Evolutionary conservation across 2,329 filamentous ascomycete species (phyloP), one percentile per base, ranked within the genome.

Genomic region (Bipolaris bicolor): DNA sequence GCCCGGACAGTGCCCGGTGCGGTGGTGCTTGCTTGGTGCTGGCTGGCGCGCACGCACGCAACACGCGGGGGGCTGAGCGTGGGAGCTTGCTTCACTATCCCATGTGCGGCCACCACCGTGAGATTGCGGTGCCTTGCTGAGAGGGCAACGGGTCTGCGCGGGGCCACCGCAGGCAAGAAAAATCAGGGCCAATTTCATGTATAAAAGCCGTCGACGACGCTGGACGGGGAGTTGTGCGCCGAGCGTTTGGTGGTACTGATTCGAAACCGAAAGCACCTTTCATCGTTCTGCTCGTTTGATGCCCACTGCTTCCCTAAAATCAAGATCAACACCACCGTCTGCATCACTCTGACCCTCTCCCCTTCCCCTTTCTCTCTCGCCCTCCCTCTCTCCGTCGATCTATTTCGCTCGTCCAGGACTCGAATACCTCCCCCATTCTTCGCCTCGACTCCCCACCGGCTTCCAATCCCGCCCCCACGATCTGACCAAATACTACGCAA

Each of bases 241-340:
- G 20, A 20, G 11, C 9, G 15, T 24, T 22, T 24, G 39, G 39
- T 41, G 39, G 39, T 24, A 41, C 24, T 61, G 56, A 61, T 61
- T 67, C 57, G 52, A 64, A 65, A 52, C 55, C 24, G 31, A 36
- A 47, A 34, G 45, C 31, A 13, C 41, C 24, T 44, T 51, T 41
- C 48, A 57, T 55, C 54, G 50, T 58, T 44, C 41, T 44, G 40
- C 24, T 52, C 55, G 24, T 46, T 26, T 33, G 52, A 33, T 43
- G 37, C 18, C 49, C 37, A 40, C 39, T 43, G 49, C 49, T 43
- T 51, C 49, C 34, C 22, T 43, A 31, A 40, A 49, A 49, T 49
- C 47, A 49, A 40, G 47, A 49, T 49, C 47, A 49, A 18, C 47
- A 49, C 29, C 34, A 3, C 7, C 34, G 15, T 49, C 46, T 37